Evolutionary conservation across 1,284 basidiomycete species (phyloP), one percentile per base, ranked within the genome.

Genomic region (Agroathelia rolfsii): DNA sequence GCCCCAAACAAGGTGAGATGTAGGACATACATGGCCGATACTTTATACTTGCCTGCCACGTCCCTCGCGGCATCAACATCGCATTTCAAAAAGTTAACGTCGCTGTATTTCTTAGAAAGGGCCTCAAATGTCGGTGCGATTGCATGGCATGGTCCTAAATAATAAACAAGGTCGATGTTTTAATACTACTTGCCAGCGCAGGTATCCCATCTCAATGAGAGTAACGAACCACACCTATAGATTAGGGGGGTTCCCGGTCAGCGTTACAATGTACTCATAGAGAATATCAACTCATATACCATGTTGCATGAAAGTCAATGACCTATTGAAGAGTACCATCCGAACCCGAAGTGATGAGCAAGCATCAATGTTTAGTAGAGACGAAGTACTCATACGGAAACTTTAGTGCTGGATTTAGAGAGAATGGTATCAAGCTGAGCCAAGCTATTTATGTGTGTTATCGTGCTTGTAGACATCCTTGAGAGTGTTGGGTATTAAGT

Each of bases 301-400:
- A 85, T 42, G 72, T 68, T 36, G 82, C 82, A 53, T 85, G 79
- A 46, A 87, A 86, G 55, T 86, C 83, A 41, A 87, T 84, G 35
- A 86, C 76, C 82, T 84, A 38, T 13, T 18, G 25, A 26, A 7
- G 26, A 15, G 15, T 24, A 38, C 18, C 20, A 24, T 28, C 11
- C 8, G 14, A 31, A n/a, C 35, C 5, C 38, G 20, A 22, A 25
- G 10, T 22, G n/a, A 10, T 14, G 14, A 6, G n/a, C 19, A 5
- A 24, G 13, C n/a, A n/a, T n/a, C n/a, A n/a, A n/a, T n/a, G n/a
- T n/a, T n/a, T n/a, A n/a, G n/a, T n/a, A n/a, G n/a, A n/a, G 16
- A 31, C n/a, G 11, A 22, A 30, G n/a, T 4, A 34, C 54, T 53
- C 50, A 42, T 35, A 83, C 82, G 18, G 80, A 69, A 16, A 85